A percentile compares a stretch with the other conserved stretches of the same genome.
phyloP scores from a whole-genome alignment of 2,329 filamentous ascomycete genomes.

The Trichoderma breve region DNA sequence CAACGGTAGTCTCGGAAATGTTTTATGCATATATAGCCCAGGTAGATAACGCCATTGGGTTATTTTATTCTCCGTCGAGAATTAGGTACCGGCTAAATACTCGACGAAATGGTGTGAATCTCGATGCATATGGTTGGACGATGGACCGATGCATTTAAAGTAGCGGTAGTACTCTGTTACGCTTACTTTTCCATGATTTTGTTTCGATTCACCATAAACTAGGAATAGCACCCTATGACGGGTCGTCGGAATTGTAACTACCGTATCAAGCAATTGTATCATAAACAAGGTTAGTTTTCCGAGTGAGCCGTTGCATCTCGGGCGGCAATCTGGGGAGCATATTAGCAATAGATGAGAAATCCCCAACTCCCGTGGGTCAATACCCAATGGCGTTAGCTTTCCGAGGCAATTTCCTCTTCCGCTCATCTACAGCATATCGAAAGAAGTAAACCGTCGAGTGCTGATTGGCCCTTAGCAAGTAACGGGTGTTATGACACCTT shows the following conservation, averaged over 20 bases:
- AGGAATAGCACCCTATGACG: not conserved
- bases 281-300: not conserved
- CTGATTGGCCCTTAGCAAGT: not conserved
- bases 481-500: not conserved
- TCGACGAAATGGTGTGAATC: not conserved
- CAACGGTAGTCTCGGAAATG: not conserved
- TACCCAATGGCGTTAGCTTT: constrained; percentile 1
- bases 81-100: not conserved
- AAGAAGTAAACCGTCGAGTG: not conserved
- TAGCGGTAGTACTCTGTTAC: not conserved
- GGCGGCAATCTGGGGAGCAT: not conserved
- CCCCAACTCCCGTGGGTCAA: not conserved
- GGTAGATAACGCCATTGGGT: not conserved
- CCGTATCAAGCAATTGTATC: not conserved
- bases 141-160: not conserved
- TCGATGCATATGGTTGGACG: not conserved
- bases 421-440: not conserved
- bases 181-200: not conserved
- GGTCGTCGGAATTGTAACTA: not conserved
- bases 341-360: not conserved
- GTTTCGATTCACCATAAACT: no score
- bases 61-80: not conserved
- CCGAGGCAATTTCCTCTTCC: not conserved
- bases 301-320: not conserved
- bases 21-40: not conserved